These are phyloP conservation scores for Candida tallmaniae DNA, from an alignment of 805 yeast genomes.

Conservation along the genomic window DNA sequence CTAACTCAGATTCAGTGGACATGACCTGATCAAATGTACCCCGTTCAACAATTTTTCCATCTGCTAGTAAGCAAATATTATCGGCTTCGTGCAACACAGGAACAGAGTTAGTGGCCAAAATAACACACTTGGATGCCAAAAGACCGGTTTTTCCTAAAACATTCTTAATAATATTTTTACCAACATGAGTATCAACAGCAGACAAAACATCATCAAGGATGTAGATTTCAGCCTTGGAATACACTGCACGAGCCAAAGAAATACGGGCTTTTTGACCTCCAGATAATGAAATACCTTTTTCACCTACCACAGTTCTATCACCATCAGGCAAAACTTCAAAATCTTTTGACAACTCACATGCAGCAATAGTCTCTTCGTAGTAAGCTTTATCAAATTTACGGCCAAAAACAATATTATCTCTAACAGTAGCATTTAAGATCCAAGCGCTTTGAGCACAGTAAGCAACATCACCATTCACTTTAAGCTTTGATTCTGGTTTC, in stretches of 20 bases:
- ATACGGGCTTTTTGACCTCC: conserved; percentile 43
- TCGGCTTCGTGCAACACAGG: conserved; percentile 31
- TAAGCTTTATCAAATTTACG: conserved; percentile 25
- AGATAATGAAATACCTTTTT: conserved; percentile 38
- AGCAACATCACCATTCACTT: conserved; percentile 31
- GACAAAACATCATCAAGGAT: conserved; percentile 39
- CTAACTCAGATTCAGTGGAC: conserved; percentile 32
- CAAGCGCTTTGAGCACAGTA: conserved; percentile 40
- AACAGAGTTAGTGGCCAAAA: conserved; percentile 38
- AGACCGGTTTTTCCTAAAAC: conserved; percentile 31
- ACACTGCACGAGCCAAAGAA: conserved; percentile 39
- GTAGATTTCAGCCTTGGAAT: conserved; percentile 36
- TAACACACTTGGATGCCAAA: conserved; percentile 28
- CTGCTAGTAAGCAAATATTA: conserved; percentile 26
- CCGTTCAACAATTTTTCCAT: conserved; percentile 28
- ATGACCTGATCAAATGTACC: conserved; percentile 49
- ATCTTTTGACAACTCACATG: conserved; percentile 35
- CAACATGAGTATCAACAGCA: conserved; percentile 42
- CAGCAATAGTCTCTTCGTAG: conserved; percentile 29
- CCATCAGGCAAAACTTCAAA: conserved; percentile 35
- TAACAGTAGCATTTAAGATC: conserved; percentile 37
- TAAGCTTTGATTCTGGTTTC: conserved; percentile 12
- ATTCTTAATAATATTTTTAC: conserved; percentile 26
- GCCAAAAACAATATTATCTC: conserved; percentile 38
- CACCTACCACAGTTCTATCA: conserved; percentile 41